Percentiles rank a stretch among this genome's conserved stretches.
phyloP scores from a whole-genome alignment of 495 filamentous ascomycete genomes.

The Cudoniella acicularis region DNA sequence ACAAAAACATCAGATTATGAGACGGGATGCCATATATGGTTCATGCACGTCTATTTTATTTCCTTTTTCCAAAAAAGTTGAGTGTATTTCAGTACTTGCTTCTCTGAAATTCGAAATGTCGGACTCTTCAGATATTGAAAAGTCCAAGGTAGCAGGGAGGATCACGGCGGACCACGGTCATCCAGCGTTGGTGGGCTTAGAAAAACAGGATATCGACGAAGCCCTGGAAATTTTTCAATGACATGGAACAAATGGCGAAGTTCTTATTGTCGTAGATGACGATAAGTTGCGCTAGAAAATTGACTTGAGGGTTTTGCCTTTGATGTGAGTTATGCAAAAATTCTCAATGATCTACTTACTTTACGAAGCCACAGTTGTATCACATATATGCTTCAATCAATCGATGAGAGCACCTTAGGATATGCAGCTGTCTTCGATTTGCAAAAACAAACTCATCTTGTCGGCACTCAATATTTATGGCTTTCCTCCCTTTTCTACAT shows the following conservation, averaged over 20 bases:
- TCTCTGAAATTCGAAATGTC: neutral
- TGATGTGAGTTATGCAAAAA: neutral
- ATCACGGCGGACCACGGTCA: neutral
- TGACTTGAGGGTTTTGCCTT: neutral
- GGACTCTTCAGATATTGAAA: neutral
- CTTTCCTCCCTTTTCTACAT: slow-evolving; percentile 60
- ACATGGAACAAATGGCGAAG: neutral
- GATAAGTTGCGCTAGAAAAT: neutral
- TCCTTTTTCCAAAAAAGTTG: neutral
- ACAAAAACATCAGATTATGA: neutral
- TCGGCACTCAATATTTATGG: slow-evolving; percentile 56
- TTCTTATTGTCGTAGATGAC: neutral
- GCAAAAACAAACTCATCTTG: slow-evolving; percentile 40
- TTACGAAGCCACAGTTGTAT: neutral
- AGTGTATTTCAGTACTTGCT: neutral
- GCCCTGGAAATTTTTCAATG: neutral
- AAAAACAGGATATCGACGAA: neutral
- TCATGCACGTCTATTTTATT: neutral
- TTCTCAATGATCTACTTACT: neutral
- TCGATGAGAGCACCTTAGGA: slow-evolving; percentile 16
- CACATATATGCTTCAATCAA: neutral
- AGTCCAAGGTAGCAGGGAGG: neutral
- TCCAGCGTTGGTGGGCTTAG: neutral
- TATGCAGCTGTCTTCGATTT: slow-evolving; percentile 50
- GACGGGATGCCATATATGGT: neutral